Evolutionary conservation across 2,329 filamentous ascomycete genomes (phyloP).

Genomic region (Venturia asperata): DNA sequence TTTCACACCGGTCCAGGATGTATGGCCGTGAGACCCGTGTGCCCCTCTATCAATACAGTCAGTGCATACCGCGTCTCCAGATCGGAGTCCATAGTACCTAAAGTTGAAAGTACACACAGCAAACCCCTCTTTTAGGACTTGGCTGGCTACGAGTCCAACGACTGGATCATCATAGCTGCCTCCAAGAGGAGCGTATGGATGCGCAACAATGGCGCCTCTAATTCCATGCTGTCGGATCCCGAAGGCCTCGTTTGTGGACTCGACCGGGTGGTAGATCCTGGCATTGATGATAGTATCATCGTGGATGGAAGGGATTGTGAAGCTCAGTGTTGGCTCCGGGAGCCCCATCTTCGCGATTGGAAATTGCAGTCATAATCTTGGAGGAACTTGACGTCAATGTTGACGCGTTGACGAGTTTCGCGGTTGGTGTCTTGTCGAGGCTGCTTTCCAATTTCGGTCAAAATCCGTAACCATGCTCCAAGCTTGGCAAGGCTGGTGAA

Average conservation of each 20-base stretch:
- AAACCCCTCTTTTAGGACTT: constrained; percentile 61
- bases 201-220: constrained; percentile 64
- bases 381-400: background rate
- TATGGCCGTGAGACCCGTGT: constrained; percentile 63
- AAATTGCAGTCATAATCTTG: background rate
- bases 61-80: background rate
- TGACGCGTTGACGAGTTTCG: constrained; percentile 4
- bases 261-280: constrained; percentile 62
- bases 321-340: constrained; percentile 41
- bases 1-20: constrained; percentile 78
- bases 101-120: constrained; percentile 90
- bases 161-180: constrained; percentile 78
- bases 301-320: constrained; percentile 78
- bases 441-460: background rate
- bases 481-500: too few species aligned
- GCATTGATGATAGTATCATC: constrained; percentile 71
- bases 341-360: constrained; percentile 6
- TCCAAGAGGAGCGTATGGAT: constrained; percentile 85
- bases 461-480: too few species aligned
- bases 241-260: background rate
- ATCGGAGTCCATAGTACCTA: constrained; percentile 46
- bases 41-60: constrained; percentile 56
- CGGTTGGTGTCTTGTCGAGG: background rate
- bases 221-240: constrained; percentile 24
- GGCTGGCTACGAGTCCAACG: constrained; percentile 56